These are phyloP conservation scores for Medicago lupulina DNA, from an alignment of 306 rosid species.

Conservation along the genomic window DNA sequence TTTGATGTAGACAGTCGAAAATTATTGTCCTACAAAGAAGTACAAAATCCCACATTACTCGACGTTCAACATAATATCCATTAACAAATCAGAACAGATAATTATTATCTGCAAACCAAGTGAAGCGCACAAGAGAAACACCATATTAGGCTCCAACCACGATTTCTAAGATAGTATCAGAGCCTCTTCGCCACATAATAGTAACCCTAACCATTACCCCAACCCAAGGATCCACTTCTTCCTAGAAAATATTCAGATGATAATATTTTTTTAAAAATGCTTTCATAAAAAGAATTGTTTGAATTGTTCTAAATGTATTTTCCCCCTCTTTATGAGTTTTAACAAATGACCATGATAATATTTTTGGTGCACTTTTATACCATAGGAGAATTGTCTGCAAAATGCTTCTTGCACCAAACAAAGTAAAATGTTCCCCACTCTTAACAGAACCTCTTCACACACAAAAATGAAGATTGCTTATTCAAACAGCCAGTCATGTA, in stretches of 20 bases:
- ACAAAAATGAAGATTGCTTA: neutral
- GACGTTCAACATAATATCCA: conserved; percentile 31
- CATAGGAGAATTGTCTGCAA: neutral
- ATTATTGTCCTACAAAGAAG: conserved; percentile 64
- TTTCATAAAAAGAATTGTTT: too few species aligned
- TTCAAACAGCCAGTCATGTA: conserved; percentile 12
- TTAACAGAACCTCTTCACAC: conserved; percentile 1
- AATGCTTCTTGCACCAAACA: conserved; percentile 7
- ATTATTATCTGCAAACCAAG: conserved; percentile 31
- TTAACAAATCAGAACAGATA: conserved; percentile 34
- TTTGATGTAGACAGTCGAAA: conserved; percentile 57
- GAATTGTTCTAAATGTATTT: too few species aligned
- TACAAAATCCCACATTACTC: conserved; percentile 41
- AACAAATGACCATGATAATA: too few species aligned
- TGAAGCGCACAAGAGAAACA: neutral
- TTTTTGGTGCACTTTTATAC: too few species aligned
- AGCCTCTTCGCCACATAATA: too few species aligned
- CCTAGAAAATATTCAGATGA: too few species aligned
- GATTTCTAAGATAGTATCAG: too few species aligned
- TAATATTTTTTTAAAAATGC: too few species aligned
- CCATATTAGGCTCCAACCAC: neutral
- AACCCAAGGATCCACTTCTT: too few species aligned
- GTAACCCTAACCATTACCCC: too few species aligned
- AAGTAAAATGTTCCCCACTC: neutral
- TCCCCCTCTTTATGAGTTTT: too few species aligned